Evolutionary conservation across 2,329 filamentous ascomycete species (phyloP).

Genomic region (Didymellaceae sp.): DNA sequence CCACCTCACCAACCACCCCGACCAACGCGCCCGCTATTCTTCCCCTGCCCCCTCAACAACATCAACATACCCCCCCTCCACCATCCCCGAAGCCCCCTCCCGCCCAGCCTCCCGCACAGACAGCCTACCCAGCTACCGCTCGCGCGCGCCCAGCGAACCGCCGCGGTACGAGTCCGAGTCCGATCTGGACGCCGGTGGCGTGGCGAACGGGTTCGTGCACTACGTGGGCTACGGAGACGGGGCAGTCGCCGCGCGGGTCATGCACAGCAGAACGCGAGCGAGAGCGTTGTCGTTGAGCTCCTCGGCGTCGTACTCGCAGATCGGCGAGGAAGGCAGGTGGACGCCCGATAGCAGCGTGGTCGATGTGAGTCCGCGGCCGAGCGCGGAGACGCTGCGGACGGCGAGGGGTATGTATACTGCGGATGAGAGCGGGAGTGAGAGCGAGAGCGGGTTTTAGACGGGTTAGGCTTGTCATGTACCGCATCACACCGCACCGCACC

Average conservation of each 20-base stretch:
- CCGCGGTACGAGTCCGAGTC: slow-evolving; percentile 53
- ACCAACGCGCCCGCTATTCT: slow-evolving; percentile 11
- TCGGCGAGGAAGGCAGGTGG: slow-evolving; percentile 37
- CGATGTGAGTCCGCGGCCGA: slow-evolving; percentile 48
- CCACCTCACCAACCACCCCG: slow-evolving; percentile 4
- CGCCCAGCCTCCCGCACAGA: slow-evolving; percentile 47
- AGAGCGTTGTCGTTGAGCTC: background rate
- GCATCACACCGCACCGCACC: background rate
- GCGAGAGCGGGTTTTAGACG: slow-evolving; percentile 4
- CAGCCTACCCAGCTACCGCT: slow-evolving; percentile 55
- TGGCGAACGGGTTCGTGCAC: slow-evolving; percentile 51
- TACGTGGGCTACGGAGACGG: no score
- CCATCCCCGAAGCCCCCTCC: slow-evolving; percentile 42
- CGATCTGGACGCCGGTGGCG: slow-evolving; percentile 41
- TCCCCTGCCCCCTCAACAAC: slow-evolving; percentile 33
- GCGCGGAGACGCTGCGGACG: slow-evolving; percentile 46
- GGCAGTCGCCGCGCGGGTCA: background rate
- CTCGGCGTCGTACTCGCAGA: background rate
- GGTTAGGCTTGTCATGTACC: background rate
- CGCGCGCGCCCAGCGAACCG: slow-evolving; percentile 45
- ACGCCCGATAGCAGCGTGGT: slow-evolving; percentile 49
- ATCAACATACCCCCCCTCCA: slow-evolving; percentile 40
- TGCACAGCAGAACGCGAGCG: slow-evolving; percentile 18
- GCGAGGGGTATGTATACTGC: slow-evolving; percentile 32
- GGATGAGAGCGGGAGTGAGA: slow-evolving; percentile 30